Conservation (phyloP, 257 asterid species). For the Penstemon newberryi region DNA sequence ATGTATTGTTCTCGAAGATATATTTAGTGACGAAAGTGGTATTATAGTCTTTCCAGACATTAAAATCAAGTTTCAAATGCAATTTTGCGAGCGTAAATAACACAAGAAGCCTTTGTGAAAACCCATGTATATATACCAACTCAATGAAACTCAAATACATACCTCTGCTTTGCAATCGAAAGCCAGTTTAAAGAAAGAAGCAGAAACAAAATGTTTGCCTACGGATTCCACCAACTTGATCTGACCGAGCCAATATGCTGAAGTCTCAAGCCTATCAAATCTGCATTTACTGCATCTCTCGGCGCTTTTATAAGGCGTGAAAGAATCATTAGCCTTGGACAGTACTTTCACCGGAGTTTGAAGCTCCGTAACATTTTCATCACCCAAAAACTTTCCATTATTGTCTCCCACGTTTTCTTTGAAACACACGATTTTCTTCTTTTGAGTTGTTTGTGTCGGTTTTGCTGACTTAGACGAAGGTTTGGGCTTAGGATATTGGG, state of each 20-base stretch:
- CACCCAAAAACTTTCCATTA: neutral
- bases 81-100: too few relatives aligned
- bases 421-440: conserved; percentile 54
- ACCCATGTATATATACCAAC: neutral
- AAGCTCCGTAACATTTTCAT: conserved; percentile 37
- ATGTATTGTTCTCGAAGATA: too few relatives aligned
- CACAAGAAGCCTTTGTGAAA: too few relatives aligned
- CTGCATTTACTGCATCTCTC: conserved; percentile 83
- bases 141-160: neutral
- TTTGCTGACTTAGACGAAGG: conserved; percentile 33
- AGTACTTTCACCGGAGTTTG: conserved; percentile 48
- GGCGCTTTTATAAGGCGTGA: conserved; percentile 62
- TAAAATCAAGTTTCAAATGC: neutral
- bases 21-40: too few relatives aligned
- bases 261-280: conserved; percentile 65
- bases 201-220: conserved; percentile 63
- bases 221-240: conserved; percentile 69
- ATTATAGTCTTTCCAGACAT: too few relatives aligned
- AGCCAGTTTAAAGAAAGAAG: conserved; percentile 63
- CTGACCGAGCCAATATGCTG: conserved; percentile 76
- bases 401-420: conserved; percentile 24
- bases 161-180: conserved; percentile 77
- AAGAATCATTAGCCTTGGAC: conserved; percentile 31
- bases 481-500: conserved; percentile 41
- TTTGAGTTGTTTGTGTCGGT: conserved; percentile 31